Conservation (phyloP, 2,329 filamentous ascomycete species). For the Beauveria sp. region DNA sequence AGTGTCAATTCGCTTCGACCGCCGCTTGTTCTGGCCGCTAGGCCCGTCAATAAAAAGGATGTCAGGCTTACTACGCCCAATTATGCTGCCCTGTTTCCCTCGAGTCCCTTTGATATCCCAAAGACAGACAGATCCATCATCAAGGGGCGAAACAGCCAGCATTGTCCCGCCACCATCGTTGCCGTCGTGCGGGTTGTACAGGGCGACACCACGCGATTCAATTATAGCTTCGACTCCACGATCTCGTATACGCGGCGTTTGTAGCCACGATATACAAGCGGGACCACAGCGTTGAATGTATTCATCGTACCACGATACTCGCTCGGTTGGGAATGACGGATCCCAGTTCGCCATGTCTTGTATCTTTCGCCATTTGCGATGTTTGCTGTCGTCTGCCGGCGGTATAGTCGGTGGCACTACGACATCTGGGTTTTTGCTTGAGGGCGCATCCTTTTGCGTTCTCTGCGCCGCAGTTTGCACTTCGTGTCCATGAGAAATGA, state of each 20-base stretch:
- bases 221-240: constrained; percentile 37
- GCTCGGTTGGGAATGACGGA: constrained; percentile 63
- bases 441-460: neutral
- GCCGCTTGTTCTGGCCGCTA: constrained; percentile 35
- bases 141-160: constrained; percentile 67
- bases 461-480: neutral
- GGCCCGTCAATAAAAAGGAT: constrained; percentile 55
- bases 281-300: constrained; percentile 76
- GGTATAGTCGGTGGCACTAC: constrained; percentile 28
- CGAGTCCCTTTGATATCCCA: constrained; percentile 66
- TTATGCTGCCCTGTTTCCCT: constrained; percentile 50
- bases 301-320: constrained; percentile 78
- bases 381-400: constrained; percentile 20
- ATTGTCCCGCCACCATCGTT: constrained; percentile 36
- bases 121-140: constrained; percentile 79
- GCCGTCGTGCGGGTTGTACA: constrained; percentile 50
- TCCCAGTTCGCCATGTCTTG: constrained; percentile 76
- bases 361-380: constrained; percentile 17
- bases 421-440: constrained; percentile 15
- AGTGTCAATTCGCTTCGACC: constrained; percentile 61
- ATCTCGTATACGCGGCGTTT: constrained; percentile 46
- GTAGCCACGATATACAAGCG: constrained; percentile 69
- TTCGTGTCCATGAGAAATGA: neutral
- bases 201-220: constrained; percentile 66
- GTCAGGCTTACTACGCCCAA: constrained; percentile 58